phyloP scores from a whole-genome alignment of 495 filamentous ascomycete species.

The Rostrohypoxylon terebratum region DNA sequence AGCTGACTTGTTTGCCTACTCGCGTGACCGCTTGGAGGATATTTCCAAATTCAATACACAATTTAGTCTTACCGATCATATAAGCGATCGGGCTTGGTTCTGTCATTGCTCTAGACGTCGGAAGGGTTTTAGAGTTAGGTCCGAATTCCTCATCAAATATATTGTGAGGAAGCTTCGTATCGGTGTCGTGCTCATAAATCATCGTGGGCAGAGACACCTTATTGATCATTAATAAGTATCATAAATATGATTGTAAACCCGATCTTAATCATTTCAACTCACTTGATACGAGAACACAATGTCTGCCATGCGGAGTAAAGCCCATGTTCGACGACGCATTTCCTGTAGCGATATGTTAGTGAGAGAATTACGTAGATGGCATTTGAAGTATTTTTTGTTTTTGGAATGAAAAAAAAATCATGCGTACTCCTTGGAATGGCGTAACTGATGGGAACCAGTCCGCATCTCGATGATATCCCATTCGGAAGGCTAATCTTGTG shows the following conservation, averaged over 20 bases:
- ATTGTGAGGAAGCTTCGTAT: slow-evolving; percentile 88
- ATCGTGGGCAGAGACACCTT: slow-evolving; percentile 83
- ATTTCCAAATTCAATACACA: slow-evolving; percentile 67
- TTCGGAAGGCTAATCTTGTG: slow-evolving; percentile 86
- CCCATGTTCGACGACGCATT: slow-evolving; percentile 91
- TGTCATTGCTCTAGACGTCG: slow-evolving; percentile 74
- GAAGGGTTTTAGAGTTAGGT: slow-evolving; percentile 79
- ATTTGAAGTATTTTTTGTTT: neutral
- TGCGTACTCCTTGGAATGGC: slow-evolving; percentile 78
- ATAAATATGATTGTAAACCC: neutral
- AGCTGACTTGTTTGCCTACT: slow-evolving; percentile 66
- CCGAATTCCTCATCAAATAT: slow-evolving; percentile 94
- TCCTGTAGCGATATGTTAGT: slow-evolving; percentile 62
- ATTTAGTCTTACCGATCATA: slow-evolving; percentile 82
- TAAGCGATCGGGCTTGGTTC: slow-evolving; percentile 90
- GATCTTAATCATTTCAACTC: slow-evolving; percentile 2
- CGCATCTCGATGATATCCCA: slow-evolving; percentile 95
- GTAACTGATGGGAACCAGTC: slow-evolving; percentile 84
- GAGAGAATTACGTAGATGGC: neutral
- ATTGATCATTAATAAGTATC: slow-evolving; percentile 49
- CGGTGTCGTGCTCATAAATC: slow-evolving; percentile 83
- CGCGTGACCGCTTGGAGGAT: slow-evolving; percentile 65
- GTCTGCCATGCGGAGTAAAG: slow-evolving; percentile 82
- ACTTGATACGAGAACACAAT: slow-evolving; percentile 88
- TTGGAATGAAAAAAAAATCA: neutral